Percentiles rank a stretch among this genome's conserved stretches.
These are phyloP conservation scores for Citrullus mucosospermus DNA, from an alignment of 306 rosid genomes.

Conservation along the genomic window DNA sequence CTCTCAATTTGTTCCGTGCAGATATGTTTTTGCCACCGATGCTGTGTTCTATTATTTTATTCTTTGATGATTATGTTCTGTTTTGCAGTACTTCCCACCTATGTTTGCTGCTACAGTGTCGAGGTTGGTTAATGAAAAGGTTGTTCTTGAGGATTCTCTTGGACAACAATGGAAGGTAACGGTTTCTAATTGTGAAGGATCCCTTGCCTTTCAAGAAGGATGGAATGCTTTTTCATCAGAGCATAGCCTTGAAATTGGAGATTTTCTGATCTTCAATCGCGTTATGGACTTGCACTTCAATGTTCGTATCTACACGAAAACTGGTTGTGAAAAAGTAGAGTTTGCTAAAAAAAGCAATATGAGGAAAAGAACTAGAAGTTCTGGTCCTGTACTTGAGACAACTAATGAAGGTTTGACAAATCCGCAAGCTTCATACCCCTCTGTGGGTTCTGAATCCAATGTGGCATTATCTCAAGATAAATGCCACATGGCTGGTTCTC, in stretches of 20 bases:
- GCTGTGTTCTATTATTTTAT: neutral
- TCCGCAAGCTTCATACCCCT: constrained; percentile 8
- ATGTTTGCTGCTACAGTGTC: constrained; percentile 25
- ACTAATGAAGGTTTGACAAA: constrained; percentile 1
- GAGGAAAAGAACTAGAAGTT: constrained; percentile 19
- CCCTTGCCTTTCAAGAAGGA: constrained; percentile 41
- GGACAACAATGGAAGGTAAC: constrained; percentile 35
- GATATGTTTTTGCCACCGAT: neutral
- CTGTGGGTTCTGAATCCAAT: constrained; percentile 9
- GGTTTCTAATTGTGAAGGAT: constrained; percentile 23
- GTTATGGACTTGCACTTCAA: constrained; percentile 21
- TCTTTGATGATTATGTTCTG: constrained; percentile 1
- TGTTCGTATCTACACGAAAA: constrained; percentile 35
- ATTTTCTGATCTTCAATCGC: constrained; percentile 37
- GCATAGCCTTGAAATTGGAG: constrained; percentile 38
- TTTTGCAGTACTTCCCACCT: constrained; percentile 54
- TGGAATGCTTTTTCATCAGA: constrained; percentile 41
- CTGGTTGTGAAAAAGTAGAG: constrained; percentile 39
- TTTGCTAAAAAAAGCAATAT: constrained; percentile 11
- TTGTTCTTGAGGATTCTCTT: constrained; percentile 35
- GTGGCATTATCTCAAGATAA: neutral
- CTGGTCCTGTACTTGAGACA: neutral
- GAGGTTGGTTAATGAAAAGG: constrained; percentile 19
- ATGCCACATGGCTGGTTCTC: neutral
- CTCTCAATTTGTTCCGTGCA: neutral